phyloP scores from a whole-genome alignment of 208 protist species.

The Entamoeba moshkovskii region DNA sequence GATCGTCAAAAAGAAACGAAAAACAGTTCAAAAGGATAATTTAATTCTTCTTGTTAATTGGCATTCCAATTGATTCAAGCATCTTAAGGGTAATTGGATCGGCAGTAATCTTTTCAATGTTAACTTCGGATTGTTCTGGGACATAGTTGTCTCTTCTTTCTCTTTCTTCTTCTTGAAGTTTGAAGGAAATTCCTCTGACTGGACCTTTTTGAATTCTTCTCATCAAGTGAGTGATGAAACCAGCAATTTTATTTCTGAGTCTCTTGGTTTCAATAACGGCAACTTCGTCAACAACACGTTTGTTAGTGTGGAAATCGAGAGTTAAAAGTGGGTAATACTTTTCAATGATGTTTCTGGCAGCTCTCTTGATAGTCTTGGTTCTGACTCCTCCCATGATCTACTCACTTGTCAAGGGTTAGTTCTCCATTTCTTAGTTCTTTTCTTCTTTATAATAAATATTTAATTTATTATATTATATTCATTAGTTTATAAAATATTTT shows the following conservation, averaged over 20 bases:
- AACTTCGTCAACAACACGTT: conserved; percentile 71
- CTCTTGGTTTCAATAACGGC: conserved; percentile 93
- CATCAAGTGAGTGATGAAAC: conserved; percentile 73
- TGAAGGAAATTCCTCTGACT: conserved; percentile 97
- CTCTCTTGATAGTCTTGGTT: conserved; percentile 98
- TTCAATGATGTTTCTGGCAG: conserved; percentile 90
- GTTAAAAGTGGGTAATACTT: conserved; percentile 96
- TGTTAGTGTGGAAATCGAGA: conserved; percentile 98
- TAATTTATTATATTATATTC: too few relatives aligned
- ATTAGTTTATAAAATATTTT: too few relatives aligned
- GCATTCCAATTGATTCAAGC: conserved; percentile 8
- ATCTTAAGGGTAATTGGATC: conserved; percentile 9
- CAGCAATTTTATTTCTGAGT: conserved; percentile 87
- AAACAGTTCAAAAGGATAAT: background rate
- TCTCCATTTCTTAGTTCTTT: background rate
- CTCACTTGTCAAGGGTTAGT: background rate
- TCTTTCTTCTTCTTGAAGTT: conserved; percentile 99
- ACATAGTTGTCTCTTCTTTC: conserved; percentile 98
- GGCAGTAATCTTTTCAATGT: background rate
- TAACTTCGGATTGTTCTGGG: conserved; percentile 51
- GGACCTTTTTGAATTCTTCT: conserved; percentile 77
- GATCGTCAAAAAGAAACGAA: too few relatives aligned
- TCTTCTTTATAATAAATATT: background rate
- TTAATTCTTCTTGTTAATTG: conserved; percentile 1
- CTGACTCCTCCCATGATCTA: conserved; percentile 83